Percentiles rank a stretch among this genome's conserved stretches.
These are phyloP conservation scores for Neofusicoccum parvum DNA, from an alignment of 2,329 filamentous ascomycete genomes.

Conservation along the genomic window DNA sequence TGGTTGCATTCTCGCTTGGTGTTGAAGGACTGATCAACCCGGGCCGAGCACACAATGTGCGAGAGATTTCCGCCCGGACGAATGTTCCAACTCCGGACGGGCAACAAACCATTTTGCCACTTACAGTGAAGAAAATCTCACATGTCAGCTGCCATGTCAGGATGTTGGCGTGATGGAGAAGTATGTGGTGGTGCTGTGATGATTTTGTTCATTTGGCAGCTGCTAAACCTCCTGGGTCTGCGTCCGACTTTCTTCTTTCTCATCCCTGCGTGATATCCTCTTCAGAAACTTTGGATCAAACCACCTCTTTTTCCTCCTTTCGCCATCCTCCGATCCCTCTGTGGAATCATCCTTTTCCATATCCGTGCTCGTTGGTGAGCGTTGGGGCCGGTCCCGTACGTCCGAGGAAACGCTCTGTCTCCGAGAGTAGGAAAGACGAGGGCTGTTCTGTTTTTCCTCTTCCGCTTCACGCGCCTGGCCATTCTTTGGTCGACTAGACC, in stretches of 20 bases:
- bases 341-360: not conserved
- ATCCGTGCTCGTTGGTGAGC: not conserved
- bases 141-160: not conserved
- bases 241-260: not conserved
- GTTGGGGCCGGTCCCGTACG: not conserved
- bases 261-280: constrained; percentile 5
- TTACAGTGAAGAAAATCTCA: not conserved
- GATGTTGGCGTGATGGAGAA: not conserved
- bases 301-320: not conserved
- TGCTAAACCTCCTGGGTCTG: constrained; percentile 6
- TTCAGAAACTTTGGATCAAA: not conserved
- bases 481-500: not conserved
- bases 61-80: not conserved
- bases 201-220: not conserved
- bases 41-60: not conserved
- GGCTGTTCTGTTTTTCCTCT: not conserved
- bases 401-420: not conserved
- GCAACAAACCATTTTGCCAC: not conserved
- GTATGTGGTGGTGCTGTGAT: not conserved
- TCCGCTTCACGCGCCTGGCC: not conserved
- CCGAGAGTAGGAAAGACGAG: not conserved
- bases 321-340: not conserved
- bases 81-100: not conserved
- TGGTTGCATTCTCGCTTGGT: not conserved
- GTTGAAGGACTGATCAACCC: not conserved